A percentile compares a stretch with the other conserved stretches of the same genome.
Conservation (phyloP, 768 basidiomycete genomes). For the Tulasnella sp. region DNA sequence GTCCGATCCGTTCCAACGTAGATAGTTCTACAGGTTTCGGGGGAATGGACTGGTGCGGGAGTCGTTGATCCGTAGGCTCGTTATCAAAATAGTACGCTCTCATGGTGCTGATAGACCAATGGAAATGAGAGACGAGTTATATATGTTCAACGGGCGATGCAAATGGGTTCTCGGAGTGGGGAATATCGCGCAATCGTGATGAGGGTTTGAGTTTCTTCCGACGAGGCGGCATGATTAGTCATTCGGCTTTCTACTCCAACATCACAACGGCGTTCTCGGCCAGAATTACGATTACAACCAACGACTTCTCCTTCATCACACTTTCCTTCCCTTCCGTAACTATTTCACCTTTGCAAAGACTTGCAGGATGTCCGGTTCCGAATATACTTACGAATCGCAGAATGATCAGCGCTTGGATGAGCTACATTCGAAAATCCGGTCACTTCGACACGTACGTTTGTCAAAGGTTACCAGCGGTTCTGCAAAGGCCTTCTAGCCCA, state of each 20-base stretch:
- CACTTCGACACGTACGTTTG: slow-evolving; percentile 56
- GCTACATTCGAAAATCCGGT: slow-evolving; percentile 72
- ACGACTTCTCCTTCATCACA: not conserved
- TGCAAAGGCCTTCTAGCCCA: not conserved
- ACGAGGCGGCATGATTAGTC: no score
- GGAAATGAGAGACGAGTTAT: not conserved
- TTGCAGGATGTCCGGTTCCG: not conserved
- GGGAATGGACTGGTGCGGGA: slow-evolving; percentile 60
- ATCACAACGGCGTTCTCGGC: no score
- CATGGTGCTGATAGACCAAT: slow-evolving; percentile 41
- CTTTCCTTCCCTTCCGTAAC: not conserved
- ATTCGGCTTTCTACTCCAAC: no score
- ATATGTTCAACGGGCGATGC: no score
- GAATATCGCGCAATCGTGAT: not conserved
- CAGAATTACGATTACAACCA: no score
- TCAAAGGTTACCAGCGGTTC: not conserved
- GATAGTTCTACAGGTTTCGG: slow-evolving; percentile 34
- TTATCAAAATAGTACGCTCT: slow-evolving; percentile 66
- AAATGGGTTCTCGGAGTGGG: not conserved
- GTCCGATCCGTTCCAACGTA: slow-evolving; percentile 44
- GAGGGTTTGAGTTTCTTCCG: not conserved
- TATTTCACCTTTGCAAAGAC: not conserved
- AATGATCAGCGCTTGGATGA: slow-evolving; percentile 78
- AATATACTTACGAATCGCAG: slow-evolving; percentile 47
- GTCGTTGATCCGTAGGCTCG: slow-evolving; percentile 53